Evolutionary conservation across 805 yeast species (phyloP).

Genomic region (Candida maltosa): DNA sequence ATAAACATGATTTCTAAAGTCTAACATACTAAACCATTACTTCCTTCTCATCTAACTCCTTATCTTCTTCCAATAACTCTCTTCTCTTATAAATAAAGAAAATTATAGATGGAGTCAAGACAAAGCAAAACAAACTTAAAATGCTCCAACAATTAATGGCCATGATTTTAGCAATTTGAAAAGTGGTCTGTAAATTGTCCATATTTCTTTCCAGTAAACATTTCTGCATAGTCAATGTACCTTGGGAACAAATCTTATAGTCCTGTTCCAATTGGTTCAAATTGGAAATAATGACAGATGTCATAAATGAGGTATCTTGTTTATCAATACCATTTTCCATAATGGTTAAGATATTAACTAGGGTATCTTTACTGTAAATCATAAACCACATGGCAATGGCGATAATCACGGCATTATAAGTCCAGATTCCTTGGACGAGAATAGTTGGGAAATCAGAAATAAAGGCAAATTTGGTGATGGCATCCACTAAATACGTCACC

Average conservation of each 20-base stretch:
- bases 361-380: slow-evolving; percentile 17
- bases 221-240: not conserved
- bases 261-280: not conserved
- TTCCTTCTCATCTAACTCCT: too few species aligned
- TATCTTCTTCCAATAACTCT: not conserved
- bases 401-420: slow-evolving; percentile 17
- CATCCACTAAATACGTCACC: slow-evolving; percentile 12
- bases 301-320: not conserved
- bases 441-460: slow-evolving; percentile 9
- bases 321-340: slow-evolving; percentile 1
- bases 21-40: too few species aligned
- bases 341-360: slow-evolving; percentile 14
- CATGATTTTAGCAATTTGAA: not conserved
- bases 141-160: not conserved
- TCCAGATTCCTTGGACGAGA: slow-evolving; percentile 18
- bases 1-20: too few species aligned
- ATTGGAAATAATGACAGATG: not conserved
- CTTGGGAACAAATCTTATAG: not conserved
- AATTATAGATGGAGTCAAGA: not conserved
- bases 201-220: not conserved
- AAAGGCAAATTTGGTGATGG: slow-evolving; percentile 9
- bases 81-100: not conserved
- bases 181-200: not conserved
- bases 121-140: not conserved
- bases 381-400: slow-evolving; percentile 9